Evolutionary conservation across 2,329 filamentous ascomycete species (phyloP).

Genomic region (Beauveria asiatica): DNA sequence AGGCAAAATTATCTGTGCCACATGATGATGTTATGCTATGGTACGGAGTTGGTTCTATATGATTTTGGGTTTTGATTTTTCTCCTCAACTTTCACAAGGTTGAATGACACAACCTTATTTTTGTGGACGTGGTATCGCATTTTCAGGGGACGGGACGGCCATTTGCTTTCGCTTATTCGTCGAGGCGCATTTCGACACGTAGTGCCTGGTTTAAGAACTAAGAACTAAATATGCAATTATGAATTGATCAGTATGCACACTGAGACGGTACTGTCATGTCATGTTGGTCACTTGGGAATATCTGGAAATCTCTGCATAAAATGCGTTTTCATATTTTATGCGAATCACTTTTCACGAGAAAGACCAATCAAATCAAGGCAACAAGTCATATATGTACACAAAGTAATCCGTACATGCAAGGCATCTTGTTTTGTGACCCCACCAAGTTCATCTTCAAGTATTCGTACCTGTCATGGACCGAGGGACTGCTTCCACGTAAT

Average conservation of each 20-base stretch:
- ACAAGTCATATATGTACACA: no score
- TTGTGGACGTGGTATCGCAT: background rate
- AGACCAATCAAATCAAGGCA: no score
- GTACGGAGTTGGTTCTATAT: constrained; percentile 1
- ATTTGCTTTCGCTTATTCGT: background rate
- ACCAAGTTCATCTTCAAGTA: no score
- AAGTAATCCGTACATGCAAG: no score
- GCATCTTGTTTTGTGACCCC: no score
- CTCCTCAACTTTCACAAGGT: background rate
- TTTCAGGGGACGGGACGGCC: background rate
- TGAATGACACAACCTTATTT: background rate
- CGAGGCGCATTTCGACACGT: background rate
- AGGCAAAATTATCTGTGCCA: background rate
- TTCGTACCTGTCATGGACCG: no score
- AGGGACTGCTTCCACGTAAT: no score
- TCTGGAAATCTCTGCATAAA: no score
- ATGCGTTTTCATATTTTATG: no score
- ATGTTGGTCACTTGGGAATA: no score
- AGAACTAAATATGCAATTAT: background rate
- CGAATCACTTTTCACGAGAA: no score
- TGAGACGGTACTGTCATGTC: background rate
- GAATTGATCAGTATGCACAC: background rate
- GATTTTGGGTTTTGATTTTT: background rate
- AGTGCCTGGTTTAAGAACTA: background rate
- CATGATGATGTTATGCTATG: background rate